Base-by-base conservation (phyloP, 2,329 filamentous ascomycete genomes). In the Fusarium lateritium region DNA sequence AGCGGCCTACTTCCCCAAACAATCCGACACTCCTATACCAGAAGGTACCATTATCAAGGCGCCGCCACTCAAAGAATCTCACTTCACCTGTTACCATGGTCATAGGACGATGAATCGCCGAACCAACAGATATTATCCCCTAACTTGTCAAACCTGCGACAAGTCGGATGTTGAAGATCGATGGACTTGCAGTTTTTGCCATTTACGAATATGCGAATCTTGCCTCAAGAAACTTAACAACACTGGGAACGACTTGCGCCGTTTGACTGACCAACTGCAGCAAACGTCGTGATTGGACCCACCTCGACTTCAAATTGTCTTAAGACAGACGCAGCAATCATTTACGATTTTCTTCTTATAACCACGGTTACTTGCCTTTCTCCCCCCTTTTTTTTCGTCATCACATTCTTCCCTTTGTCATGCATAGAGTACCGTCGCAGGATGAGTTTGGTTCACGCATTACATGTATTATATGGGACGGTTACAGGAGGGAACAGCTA, bases 111-210 rank as follows among this genome's bases (percentile, higher is more conserved):
- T 88, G 83, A 79, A 83, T 55, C 76, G 80, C 38, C 81, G 82
- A 54, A 77, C 78, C 62, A 88, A 89, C 75, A 76, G 73, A 46
- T 74, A 82, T 70, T 85, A 87, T 71, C 80, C 86, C 3, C 78
- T 88, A 21, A 80, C 84, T 13, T 89, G 87, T 74, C 84, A 87
- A 75, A 80, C 83, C 5, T 89, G 87, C 75, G 80, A 80, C 53
- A 79, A 78, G 58, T 77, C 79, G 50, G 84, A 87, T 59, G 70
- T 74, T 8, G 79, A 82, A 44, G 76, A 82, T 65, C 82, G 86
- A 36, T 83, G 78, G 76, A 79, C 79, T 21, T 88, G 86, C 73
- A 76, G 77, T 15, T 85, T 83, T 75, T 88, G 86, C 76, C 79
- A 82, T 61, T 70, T 88, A 47, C 82, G 85, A 52, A 81, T 88